Conservation (phyloP, 345 rosid species). For the Cardamine resedifolia region DNA sequence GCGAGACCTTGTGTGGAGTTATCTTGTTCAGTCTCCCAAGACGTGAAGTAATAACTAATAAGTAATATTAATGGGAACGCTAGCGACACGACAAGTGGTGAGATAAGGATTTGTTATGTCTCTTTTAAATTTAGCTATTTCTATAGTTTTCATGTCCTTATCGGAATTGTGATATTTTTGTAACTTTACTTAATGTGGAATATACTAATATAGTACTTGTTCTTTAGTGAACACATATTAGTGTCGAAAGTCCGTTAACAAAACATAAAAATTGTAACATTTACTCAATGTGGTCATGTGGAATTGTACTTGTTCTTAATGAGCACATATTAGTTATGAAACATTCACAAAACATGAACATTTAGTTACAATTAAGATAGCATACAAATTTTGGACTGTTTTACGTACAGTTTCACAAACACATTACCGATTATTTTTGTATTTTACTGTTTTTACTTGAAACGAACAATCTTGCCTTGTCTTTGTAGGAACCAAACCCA, state of each 20-base stretch:
- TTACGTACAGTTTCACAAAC: not conserved
- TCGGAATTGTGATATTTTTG: not conserved
- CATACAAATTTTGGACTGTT: not conserved
- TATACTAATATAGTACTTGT: conserved; percentile 6
- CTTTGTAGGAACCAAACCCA: not conserved
- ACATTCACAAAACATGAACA: not conserved
- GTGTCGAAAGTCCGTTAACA: not conserved
- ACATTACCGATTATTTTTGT: not conserved
- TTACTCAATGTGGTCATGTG: not conserved
- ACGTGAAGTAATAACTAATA: conserved; percentile 31
- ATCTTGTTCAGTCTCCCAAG: conserved; percentile 43
- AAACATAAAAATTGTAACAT: not conserved
- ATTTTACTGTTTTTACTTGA: not conserved
- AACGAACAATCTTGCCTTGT: not conserved
- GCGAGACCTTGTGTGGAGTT: conserved; percentile 30
- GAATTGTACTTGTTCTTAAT: not conserved
- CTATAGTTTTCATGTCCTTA: not conserved
- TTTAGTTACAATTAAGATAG: not conserved
- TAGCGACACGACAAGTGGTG: conserved; percentile 22
- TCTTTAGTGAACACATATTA: not conserved
- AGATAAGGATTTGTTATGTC: conserved; percentile 26
- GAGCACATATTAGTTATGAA: not conserved
- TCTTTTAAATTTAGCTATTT: not conserved
- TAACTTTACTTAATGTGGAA: conserved; percentile 1
- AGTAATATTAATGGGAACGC: conserved; percentile 27